Evolutionary conservation across 2,329 filamentous ascomycete genomes (phyloP), one percentile per base, ranked within the genome.

Genomic region (Fusarium hostae): DNA sequence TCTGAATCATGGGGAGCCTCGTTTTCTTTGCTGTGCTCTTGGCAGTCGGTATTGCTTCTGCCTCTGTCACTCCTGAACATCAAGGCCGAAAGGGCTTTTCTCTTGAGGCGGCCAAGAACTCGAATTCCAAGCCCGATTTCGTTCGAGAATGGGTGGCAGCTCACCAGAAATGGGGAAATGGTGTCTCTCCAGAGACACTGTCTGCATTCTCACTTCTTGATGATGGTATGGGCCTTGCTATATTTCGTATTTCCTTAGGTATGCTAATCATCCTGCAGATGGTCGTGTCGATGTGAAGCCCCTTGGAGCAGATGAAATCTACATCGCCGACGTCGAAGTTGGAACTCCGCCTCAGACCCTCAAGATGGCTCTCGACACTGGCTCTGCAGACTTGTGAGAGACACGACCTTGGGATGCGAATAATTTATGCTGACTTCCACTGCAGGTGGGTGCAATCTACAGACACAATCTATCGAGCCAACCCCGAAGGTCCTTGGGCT

Each of bases 301-400:
- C 3, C 74, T 84, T 28, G 78, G 80, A 24, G 81, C 78, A 24
- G 84, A 86, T 68, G 76, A 83, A 58, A 78, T 84, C 58, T 86
- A 81, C 77, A 76, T 85, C 30, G 80, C 82, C 34, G 81, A 86
- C 32, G 73, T 86, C 30, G 76, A 82, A 52, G 75, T 88, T 50
- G 86, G 86, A 13, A 84, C 79, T 18, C 86, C 86, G 0, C 81
- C 84, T 2, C 86, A 88, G 67, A 79, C 76, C 9, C 60, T 87
- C 44, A 83, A 82, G 50, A 75, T 88, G 44, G 82, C 86, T n/a
- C 72, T 88, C 28, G 86, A 88, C 70, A 88, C 86, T 4, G 87
- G 86, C 15, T 89, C 87, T 11, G 81, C 84, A 13, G 87, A 89
- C 64, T 79, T 87, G 91, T 96, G 87, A 87, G 91, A 89, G 50